These are phyloP conservation scores for Podospora pseudopauciseta DNA, from an alignment of 495 filamentous ascomycete genomes.

Conservation along the genomic window DNA sequence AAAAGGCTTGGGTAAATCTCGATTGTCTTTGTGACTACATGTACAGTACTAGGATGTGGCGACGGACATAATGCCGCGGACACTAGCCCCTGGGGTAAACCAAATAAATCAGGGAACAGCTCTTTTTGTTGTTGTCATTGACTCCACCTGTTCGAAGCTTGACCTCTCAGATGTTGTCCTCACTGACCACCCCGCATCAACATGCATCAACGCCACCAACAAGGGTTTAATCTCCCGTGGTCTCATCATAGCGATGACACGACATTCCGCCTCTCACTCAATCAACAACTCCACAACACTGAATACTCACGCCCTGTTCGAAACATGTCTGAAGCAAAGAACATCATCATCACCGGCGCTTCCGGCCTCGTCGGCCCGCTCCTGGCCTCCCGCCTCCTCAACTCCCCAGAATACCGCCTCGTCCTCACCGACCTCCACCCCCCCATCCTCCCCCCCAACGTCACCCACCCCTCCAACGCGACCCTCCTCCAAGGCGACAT, in stretches of 20 bases:
- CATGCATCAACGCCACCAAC: neutral
- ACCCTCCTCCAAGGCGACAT: constrained; percentile 62
- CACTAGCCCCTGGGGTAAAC: neutral
- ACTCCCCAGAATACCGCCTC: constrained; percentile 49
- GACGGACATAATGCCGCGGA: neutral
- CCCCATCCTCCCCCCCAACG: constrained; percentile 51
- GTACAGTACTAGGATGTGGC: neutral
- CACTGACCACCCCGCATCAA: neutral
- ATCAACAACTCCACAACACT: neutral
- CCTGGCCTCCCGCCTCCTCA: constrained; percentile 60
- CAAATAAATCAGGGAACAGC: neutral
- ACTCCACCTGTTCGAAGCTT: neutral
- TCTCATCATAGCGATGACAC: neutral
- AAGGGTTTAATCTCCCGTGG: neutral
- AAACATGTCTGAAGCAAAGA: constrained; percentile 26
- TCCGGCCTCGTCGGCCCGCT: constrained; percentile 69
- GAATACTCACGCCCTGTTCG: neutral
- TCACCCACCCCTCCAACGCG: constrained; percentile 50
- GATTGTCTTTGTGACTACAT: neutral
- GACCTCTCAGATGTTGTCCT: neutral
- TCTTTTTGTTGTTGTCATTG: neutral
- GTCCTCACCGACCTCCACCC: constrained; percentile 63
- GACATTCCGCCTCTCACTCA: neutral
- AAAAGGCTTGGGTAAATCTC: neutral
- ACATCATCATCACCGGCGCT: constrained; percentile 69